Evolutionary conservation across 345 rosid genomes (phyloP).

Genomic region (Raphanus sativus): DNA sequence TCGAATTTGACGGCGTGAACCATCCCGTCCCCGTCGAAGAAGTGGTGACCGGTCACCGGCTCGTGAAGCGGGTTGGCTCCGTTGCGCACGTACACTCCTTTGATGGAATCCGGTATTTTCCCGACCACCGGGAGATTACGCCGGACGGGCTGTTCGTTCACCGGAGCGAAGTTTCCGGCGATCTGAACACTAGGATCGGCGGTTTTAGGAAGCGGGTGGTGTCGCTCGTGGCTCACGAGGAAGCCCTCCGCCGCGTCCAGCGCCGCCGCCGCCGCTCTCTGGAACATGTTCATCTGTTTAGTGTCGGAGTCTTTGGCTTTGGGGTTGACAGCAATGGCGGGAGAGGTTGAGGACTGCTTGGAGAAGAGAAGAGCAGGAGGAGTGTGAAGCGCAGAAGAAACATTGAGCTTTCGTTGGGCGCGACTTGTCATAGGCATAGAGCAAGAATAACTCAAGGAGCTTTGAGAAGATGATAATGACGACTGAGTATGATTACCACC

Average conservation of each 20-base stretch:
- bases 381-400: conserved; percentile 52
- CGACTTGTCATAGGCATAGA: conserved; percentile 34
- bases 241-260: conserved; percentile 59
- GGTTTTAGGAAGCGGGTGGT: conserved; percentile 68
- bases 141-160: conserved; percentile 59
- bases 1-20: conserved; percentile 68
- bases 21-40: conserved; percentile 96
- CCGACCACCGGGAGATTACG: conserved; percentile 62
- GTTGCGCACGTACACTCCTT: conserved; percentile 72
- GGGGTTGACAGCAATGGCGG: conserved; percentile 34
- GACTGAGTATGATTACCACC: conserved; percentile 31
- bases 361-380: conserved; percentile 60
- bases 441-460: conserved; percentile 24
- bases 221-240: conserved; percentile 54
- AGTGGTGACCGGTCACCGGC: conserved; percentile 88
- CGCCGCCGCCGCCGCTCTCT: conserved; percentile 56
- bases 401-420: conserved; percentile 34
- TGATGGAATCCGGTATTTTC: conserved; percentile 56
- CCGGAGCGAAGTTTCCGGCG: conserved; percentile 81
- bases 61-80: conserved; percentile 89
- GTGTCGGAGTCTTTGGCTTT: conserved; percentile 16
- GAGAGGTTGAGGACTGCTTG: conserved; percentile 40
- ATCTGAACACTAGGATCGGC: conserved; percentile 76
- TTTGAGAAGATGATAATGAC: conserved; percentile 33
- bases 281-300: conserved; percentile 60